phyloP scores from a whole-genome alignment of 768 basidiomycete genomes.

The Daedalea quercina region DNA sequence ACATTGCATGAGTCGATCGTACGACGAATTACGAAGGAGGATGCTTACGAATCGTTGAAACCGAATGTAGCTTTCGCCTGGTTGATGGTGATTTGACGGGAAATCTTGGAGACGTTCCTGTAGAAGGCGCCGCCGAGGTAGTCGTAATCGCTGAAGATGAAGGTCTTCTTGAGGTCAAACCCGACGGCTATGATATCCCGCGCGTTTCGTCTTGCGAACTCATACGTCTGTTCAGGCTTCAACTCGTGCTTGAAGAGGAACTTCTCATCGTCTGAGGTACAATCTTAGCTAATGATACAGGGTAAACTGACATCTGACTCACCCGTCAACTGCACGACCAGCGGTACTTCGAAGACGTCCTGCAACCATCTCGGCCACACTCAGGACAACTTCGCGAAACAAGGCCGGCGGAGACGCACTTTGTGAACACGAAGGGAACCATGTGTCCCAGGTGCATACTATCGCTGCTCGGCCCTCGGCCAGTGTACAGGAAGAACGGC shows the following conservation, averaged over 20 bases:
- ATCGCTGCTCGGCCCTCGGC: constrained; percentile 92
- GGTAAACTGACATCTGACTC: constrained; percentile 8
- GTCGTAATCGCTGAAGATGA: constrained; percentile 92
- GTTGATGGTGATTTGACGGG: constrained; percentile 86
- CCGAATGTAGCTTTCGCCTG: constrained; percentile 96
- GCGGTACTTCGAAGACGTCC: constrained; percentile 89
- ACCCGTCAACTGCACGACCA: constrained; percentile 96
- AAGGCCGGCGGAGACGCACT: constrained; percentile 44
- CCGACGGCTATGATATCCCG: constrained; percentile 96
- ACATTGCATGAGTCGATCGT: not conserved
- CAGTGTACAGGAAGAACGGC: constrained; percentile 97
- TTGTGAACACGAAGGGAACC: constrained; percentile 96
- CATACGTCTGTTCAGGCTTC: constrained; percentile 80
- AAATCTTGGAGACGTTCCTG: constrained; percentile 87
- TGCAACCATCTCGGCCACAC: constrained; percentile 75
- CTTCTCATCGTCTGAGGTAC: constrained; percentile 84
- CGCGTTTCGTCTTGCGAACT: constrained; percentile 82
- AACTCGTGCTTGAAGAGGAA: constrained; percentile 96
- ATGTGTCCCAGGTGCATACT: constrained; percentile 98
- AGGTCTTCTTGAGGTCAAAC: constrained; percentile 86
- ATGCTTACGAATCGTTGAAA: constrained; percentile 86
- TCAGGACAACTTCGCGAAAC: not conserved
- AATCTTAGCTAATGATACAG: not conserved
- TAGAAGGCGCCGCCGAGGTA: constrained; percentile 93
- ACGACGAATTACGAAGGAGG: not conserved